Evolutionary conservation across 192 early-diverging fungal species (phyloP).

Genomic region (Haplosporangium gracile): DNA sequence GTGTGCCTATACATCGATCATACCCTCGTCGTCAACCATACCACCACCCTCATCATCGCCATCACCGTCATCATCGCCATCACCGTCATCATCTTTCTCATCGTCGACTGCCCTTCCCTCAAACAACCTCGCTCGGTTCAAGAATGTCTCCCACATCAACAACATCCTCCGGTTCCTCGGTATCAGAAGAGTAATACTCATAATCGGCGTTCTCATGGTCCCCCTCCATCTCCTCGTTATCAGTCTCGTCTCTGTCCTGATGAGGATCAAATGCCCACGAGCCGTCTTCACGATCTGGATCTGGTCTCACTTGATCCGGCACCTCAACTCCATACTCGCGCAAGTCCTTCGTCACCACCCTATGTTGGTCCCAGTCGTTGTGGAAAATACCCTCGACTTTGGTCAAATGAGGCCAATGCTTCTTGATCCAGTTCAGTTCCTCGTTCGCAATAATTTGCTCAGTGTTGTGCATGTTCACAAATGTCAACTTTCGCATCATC

Average conservation of each 20-base stretch:
- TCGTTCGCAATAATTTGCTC: slow-evolving; percentile 1
- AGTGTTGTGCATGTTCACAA: background rate
- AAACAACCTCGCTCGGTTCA: no score
- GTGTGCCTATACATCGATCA: no score
- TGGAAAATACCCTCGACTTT: slow-evolving; percentile 20
- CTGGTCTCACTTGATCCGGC: background rate
- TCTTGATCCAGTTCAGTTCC: slow-evolving; percentile 28
- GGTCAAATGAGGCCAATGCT: slow-evolving; percentile 9
- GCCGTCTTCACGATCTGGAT: background rate
- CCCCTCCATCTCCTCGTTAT: background rate
- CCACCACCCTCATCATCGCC: slow-evolving; percentile 16
- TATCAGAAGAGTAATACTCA: background rate
- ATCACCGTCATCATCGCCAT: slow-evolving; percentile 15
- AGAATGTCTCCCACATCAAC: background rate
- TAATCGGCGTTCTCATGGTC: background rate
- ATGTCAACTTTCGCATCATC: slow-evolving; percentile 16
- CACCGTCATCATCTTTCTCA: slow-evolving; percentile 19
- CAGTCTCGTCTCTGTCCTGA: background rate
- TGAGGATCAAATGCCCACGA: background rate
- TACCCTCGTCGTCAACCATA: background rate
- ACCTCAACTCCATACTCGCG: slow-evolving; percentile 11
- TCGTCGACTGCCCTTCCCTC: background rate
- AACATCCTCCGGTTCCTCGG: background rate
- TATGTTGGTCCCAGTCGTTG: background rate
- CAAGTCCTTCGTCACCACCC: background rate